Evolutionary conservation across 2,329 filamentous ascomycete species (phyloP), one percentile per base, ranked within the genome.

Genomic region (Lizonia empirigonia): DNA sequence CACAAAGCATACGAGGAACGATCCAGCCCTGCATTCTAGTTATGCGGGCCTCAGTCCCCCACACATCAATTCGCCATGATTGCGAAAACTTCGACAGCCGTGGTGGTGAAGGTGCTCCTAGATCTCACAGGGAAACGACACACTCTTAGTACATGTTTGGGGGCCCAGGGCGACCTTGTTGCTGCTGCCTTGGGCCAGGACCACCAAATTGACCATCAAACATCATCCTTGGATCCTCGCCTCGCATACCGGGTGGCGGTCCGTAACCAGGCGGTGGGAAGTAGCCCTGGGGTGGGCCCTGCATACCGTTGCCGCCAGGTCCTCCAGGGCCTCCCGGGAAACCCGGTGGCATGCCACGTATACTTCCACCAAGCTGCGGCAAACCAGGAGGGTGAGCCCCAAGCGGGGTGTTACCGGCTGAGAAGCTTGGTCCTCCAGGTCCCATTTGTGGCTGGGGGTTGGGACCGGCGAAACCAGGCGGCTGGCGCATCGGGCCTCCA

Each of bases 381-480:
- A 73, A 69, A 22, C 71, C 70, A 49, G 68, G 68, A 26, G 71
- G 72, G 44, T 72, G 70, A 2, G 62, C 69, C 4, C 69, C 70
- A 36, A 74, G 62, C 6, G 72, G 72, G 5, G 72, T 73, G 56
- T 71, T 73, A 7, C 69, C 70, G 15, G 67, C 67, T 20, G 71
- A 73, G 51, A 72, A 71, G 41, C 57, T 64, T 12, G 67, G 66
- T 52, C 58, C 61, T 51, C 63, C 62, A 32, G 66, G 67, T 2
- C 67, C 68, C 67, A 71, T 69, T 16, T 70, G 67, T 23, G 64
- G 64, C 48, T 61, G 61, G 12, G 58, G 60, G 29, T 55, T 60
- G 7, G 60, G 64, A 15, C 69, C 70, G 38, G 57, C 64, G 22
- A 71, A 61, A 20, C 68, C 68, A 15, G 70, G 70, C n/a, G 70